phyloP scores from a whole-genome alignment of 495 filamentous ascomycete genomes.

The Chaetomium cochliodes region DNA sequence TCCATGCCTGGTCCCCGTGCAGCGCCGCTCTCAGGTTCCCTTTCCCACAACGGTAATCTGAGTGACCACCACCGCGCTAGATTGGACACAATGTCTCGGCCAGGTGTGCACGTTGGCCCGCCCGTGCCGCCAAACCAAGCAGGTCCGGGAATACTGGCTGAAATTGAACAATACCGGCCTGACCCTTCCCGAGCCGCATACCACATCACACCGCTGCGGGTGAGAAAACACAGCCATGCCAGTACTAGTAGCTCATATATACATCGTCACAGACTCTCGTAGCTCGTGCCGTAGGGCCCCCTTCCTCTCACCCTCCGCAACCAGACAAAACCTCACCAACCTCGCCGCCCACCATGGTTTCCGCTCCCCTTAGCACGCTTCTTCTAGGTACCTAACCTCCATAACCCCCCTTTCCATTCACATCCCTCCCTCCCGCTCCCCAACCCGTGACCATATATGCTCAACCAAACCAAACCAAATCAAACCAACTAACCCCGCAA shows the following conservation, averaged over 20 bases:
- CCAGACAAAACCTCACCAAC: not conserved
- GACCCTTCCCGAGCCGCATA: not conserved
- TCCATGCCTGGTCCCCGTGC: not conserved
- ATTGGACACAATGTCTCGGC: not conserved
- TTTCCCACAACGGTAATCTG: not conserved
- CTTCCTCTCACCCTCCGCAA: conserved; percentile 16
- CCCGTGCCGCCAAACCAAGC: not conserved
- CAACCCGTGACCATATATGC: no score
- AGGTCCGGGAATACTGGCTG: conserved; percentile 1
- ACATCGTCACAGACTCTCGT: not conserved
- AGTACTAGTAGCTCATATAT: not conserved
- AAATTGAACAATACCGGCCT: not conserved
- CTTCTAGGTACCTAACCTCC: conserved; percentile 18
- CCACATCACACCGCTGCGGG: not conserved
- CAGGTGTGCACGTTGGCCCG: not conserved
- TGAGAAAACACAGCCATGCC: not conserved
- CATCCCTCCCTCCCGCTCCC: no score
- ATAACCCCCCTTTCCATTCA: no score
- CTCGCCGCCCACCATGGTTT: not conserved
- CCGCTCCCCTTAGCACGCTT: conserved; percentile 10
- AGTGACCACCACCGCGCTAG: not conserved
- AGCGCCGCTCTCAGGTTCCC: not conserved
- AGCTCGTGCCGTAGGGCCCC: not conserved
- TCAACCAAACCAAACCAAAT: no score
- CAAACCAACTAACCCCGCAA: not conserved